Conservation (phyloP, 352 stramenopile genomes). For the Globisporangium sylvaticum region DNA sequence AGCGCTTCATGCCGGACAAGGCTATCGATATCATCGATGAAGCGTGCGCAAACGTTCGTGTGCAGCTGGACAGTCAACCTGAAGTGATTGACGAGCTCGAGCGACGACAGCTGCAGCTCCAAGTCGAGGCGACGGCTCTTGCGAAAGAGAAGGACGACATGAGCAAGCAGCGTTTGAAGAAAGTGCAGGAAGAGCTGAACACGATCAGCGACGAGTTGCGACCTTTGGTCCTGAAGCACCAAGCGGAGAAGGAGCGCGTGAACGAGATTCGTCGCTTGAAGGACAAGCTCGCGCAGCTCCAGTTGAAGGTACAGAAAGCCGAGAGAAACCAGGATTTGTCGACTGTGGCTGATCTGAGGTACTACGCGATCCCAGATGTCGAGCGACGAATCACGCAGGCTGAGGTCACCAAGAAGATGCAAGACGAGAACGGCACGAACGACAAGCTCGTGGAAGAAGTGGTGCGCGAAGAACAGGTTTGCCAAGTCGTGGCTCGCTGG, state of each 20-base stretch:
- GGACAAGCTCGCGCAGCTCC: constrained; percentile 90
- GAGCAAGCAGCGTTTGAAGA: constrained; percentile 88
- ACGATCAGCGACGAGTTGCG: constrained; percentile 90
- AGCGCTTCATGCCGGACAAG: constrained; percentile 92
- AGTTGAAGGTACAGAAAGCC: constrained; percentile 92
- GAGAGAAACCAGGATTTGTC: constrained; percentile 94
- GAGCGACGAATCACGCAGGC: constrained; percentile 83
- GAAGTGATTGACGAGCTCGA: constrained; percentile 97
- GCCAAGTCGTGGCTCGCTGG: constrained; percentile 86
- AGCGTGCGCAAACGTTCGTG: constrained; percentile 86
- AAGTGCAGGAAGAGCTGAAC: constrained; percentile 90
- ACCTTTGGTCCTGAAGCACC: constrained; percentile 88
- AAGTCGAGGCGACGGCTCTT: constrained; percentile 94
- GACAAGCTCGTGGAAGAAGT: constrained; percentile 83
- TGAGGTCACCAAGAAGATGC: constrained; percentile 62
- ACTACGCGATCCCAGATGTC: constrained; percentile 92
- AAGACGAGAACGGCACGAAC: constrained; percentile 51
- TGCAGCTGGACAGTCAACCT: constrained; percentile 93
- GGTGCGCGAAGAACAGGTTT: constrained; percentile 87
- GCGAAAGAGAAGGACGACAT: constrained; percentile 92
- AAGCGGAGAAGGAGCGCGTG: constrained; percentile 89
- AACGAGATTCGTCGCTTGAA: constrained; percentile 92
- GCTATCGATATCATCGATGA: constrained; percentile 96
- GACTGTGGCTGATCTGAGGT: constrained; percentile 94
- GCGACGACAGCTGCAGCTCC: constrained; percentile 91